phyloP scores from a whole-genome alignment of 495 filamentous ascomycete species.

The Penicillium robsamsonii region DNA sequence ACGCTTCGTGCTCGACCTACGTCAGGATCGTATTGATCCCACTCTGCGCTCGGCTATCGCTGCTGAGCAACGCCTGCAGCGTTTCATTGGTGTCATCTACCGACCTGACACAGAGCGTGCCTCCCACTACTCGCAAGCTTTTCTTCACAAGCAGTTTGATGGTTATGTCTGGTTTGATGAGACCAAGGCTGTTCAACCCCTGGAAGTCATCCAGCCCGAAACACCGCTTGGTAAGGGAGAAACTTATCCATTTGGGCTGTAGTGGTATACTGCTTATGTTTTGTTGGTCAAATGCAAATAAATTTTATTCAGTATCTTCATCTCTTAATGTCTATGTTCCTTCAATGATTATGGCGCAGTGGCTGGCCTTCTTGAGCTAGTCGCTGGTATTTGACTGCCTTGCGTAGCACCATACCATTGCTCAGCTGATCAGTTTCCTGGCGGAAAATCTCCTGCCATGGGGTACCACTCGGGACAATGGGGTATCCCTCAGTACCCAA shows the following conservation, averaged over 20 bases:
- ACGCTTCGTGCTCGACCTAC: conserved; percentile 51
- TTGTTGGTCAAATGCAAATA: neutral
- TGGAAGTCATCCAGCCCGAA: conserved; percentile 52
- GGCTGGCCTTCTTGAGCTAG: conserved; percentile 46
- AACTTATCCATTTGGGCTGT: conserved; percentile 60
- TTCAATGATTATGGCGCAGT: conserved; percentile 53
- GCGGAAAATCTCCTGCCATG: conserved; percentile 54
- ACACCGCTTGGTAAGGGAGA: conserved; percentile 46
- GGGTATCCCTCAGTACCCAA: conserved; percentile 31
- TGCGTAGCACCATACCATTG: conserved; percentile 52
- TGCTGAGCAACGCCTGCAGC: conserved; percentile 42
- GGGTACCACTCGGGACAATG: conserved; percentile 30
- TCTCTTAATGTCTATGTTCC: neutral
- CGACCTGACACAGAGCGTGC: conserved; percentile 51
- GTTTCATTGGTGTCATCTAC: conserved; percentile 63
- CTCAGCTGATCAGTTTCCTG: conserved; percentile 50
- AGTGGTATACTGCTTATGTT: neutral
- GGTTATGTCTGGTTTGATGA: conserved; percentile 57
- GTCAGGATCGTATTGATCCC: conserved; percentile 35
- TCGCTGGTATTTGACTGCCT: conserved; percentile 52
- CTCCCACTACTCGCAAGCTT: conserved; percentile 55
- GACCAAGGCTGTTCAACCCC: conserved; percentile 48
- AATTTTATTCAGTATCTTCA: neutral
- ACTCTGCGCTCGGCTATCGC: conserved; percentile 41
- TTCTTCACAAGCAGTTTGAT: conserved; percentile 56